These are phyloP conservation scores for Coniochaeta hoffmannii DNA, from an alignment of 2,329 filamentous ascomycete species.

Conservation along the genomic window DNA sequence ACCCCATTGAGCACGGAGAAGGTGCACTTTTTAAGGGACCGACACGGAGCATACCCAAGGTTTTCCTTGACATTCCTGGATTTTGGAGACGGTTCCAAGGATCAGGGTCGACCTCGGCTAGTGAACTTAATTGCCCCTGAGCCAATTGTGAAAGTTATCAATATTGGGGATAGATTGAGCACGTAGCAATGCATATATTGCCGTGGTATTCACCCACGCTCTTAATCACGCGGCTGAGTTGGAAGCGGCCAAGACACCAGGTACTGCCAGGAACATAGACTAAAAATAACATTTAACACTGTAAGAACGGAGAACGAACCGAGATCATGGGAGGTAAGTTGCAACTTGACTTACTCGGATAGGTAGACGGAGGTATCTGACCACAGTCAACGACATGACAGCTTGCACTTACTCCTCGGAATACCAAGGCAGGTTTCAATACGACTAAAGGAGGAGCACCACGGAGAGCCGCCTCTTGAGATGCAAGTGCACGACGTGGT, in stretches of 20 bases:
- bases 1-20: not conserved
- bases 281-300: not conserved
- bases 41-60: not conserved
- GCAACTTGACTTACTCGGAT: not conserved
- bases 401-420: too few relatives aligned
- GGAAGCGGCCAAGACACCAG: not conserved
- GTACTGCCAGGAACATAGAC: not conserved
- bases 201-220: not conserved
- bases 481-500: too few relatives aligned
- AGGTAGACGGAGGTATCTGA: conserved; percentile 1
- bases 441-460: too few relatives aligned
- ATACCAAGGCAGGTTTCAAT: too few relatives aligned
- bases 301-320: not conserved
- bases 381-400: not conserved
- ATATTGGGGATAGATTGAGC: not conserved
- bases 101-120: not conserved
- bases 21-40: not conserved
- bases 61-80: not conserved
- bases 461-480: too few relatives aligned
- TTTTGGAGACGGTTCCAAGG: not conserved
- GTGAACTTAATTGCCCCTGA: not conserved
- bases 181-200: not conserved
- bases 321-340: not conserved
- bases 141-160: not conserved
- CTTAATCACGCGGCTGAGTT: not conserved